Evolutionary conservation across 805 yeast genomes (phyloP).

Genomic region (Saturnispora quitensis): DNA sequence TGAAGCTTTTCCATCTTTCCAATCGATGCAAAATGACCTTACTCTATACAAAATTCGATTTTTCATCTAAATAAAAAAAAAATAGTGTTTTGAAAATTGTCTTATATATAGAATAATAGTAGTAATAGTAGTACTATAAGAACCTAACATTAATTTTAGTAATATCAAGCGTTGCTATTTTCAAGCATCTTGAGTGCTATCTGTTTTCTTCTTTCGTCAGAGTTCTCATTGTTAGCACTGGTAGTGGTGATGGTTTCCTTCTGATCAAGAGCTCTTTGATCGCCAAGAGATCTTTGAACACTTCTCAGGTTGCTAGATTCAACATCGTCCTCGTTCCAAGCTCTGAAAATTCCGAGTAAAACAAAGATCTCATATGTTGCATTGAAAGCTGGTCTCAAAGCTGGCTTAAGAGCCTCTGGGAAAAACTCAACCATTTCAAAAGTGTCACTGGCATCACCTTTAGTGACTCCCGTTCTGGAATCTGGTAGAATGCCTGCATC

Average conservation of each 20-base stretch:
- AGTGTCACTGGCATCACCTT: slow-evolving; percentile 87
- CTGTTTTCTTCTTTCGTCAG: slow-evolving; percentile 70
- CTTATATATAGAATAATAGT: not conserved
- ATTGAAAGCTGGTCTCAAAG: slow-evolving; percentile 44
- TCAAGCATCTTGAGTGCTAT: slow-evolving; percentile 68
- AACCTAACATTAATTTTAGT: not conserved
- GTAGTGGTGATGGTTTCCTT: slow-evolving; percentile 7
- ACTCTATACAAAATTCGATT: not conserved
- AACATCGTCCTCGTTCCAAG: slow-evolving; percentile 59
- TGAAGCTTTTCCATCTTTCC: slow-evolving; percentile 4
- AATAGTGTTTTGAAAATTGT: not conserved
- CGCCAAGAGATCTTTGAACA: slow-evolving; percentile 42
- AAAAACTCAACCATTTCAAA: slow-evolving; percentile 78
- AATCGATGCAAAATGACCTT: not conserved
- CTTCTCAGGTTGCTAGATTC: slow-evolving; percentile 71
- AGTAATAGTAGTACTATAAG: not conserved
- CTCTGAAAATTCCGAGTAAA: slow-evolving; percentile 41
- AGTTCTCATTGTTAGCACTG: slow-evolving; percentile 28
- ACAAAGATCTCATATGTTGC: slow-evolving; percentile 31
- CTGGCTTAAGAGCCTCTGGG: slow-evolving; percentile 52
- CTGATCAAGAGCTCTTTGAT: not conserved
- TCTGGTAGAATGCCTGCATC: slow-evolving; percentile 23
- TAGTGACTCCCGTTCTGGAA: slow-evolving; percentile 29
- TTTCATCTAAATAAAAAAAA: not conserved
- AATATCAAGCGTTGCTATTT: slow-evolving; percentile 29